Conservation (phyloP, 148 eudicot genomes). For the Rheum nobile region DNA sequence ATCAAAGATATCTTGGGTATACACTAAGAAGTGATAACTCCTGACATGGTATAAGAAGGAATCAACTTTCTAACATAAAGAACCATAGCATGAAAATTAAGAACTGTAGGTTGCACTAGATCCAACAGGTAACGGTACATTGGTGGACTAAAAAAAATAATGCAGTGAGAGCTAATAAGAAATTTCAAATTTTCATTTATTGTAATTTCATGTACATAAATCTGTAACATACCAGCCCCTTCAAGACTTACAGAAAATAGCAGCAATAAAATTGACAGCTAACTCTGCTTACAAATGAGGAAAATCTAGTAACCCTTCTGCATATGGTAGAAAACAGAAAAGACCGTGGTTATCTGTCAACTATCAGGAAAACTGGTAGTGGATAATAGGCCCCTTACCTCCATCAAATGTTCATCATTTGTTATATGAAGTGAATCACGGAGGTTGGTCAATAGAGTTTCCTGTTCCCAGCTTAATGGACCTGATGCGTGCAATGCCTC, state of each 20-base stretch:
- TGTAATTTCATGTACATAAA: conserved; percentile 1
- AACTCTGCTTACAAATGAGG: neutral
- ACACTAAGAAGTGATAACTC: too few species aligned
- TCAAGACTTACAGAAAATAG: neutral
- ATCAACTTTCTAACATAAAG: neutral
- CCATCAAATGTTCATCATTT: conserved; percentile 82
- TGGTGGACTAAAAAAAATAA: neutral
- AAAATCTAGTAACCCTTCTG: conserved; percentile 13
- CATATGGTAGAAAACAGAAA: neutral
- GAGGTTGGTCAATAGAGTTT: conserved; percentile 69
- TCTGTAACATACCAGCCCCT: neutral
- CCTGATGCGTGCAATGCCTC: conserved; percentile 81
- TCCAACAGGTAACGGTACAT: neutral
- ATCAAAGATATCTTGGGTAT: neutral
- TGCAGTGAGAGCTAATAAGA: neutral
- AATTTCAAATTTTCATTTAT: neutral
- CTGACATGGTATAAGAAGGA: neutral
- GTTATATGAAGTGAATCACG: conserved; percentile 74
- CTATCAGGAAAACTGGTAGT: conserved; percentile 34
- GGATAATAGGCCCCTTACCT: conserved; percentile 57
- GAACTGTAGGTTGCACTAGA: neutral
- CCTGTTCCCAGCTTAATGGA: conserved; percentile 87
- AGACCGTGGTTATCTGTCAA: conserved; percentile 14
- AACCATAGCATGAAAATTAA: neutral
- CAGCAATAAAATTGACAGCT: conserved; percentile 9